phyloP scores from a whole-genome alignment of 164 flowering plant species.

The Euptelea pleiosperma region DNA sequence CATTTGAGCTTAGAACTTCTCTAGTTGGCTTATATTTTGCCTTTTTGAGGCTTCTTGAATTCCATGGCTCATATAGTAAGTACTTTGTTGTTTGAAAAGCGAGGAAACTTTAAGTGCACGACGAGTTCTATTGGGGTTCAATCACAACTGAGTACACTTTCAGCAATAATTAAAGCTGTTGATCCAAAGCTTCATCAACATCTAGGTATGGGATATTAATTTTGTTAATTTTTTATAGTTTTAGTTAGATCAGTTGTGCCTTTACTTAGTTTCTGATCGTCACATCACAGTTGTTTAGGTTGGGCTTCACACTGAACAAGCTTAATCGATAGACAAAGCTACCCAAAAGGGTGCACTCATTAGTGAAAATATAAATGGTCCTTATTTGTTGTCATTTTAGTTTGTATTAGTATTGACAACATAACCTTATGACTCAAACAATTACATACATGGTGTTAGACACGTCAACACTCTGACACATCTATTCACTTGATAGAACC shows the following conservation, averaged over 20 bases:
- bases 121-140: constrained; percentile 80
- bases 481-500: too few relatives aligned
- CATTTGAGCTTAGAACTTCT: neutral
- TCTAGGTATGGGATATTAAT: constrained; percentile 53
- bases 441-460: too few relatives aligned
- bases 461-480: too few relatives aligned
- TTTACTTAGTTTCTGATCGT: too few relatives aligned
- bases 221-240: neutral
- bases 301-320: too few relatives aligned
- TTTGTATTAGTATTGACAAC: too few relatives aligned
- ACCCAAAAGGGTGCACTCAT: too few relatives aligned
- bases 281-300: too few relatives aligned
- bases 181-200: constrained; percentile 95
- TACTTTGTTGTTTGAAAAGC: constrained; percentile 37
- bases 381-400: too few relatives aligned
- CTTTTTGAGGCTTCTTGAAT: constrained; percentile 1
- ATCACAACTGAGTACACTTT: constrained; percentile 64
- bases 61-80: constrained; percentile 5
- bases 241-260: neutral
- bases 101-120: constrained; percentile 73
- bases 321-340: too few relatives aligned
- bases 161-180: constrained; percentile 62
- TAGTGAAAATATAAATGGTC: too few relatives aligned
- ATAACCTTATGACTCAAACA: too few relatives aligned
- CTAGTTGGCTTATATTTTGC: neutral